These are phyloP conservation scores for Eutrema japonicum DNA, from an alignment of 345 rosid genomes.

Conservation along the genomic window DNA sequence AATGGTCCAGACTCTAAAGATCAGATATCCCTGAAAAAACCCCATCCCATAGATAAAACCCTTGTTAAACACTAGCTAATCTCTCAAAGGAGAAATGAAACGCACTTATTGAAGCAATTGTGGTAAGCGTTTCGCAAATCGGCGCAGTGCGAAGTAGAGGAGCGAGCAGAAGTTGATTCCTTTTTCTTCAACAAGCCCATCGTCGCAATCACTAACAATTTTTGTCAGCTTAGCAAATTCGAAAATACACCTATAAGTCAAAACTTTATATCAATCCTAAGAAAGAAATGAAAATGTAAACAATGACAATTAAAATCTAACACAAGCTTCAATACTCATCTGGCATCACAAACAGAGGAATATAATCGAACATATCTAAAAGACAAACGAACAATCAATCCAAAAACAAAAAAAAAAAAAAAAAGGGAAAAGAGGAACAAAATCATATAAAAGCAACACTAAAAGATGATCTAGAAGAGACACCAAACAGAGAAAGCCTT, in stretches of 20 bases:
- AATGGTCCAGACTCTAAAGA: not conserved
- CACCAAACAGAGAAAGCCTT: too few species aligned
- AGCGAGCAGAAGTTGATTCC: constrained; percentile 41
- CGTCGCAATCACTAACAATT: constrained; percentile 15
- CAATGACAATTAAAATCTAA: not conserved
- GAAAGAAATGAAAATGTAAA: not conserved
- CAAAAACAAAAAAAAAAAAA: too few species aligned
- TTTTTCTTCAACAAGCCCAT: constrained; percentile 53
- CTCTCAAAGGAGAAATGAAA: constrained; percentile 26
- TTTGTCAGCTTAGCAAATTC: too few species aligned
- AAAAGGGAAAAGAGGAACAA: too few species aligned
- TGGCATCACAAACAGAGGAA: not conserved
- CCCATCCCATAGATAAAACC: too few species aligned
- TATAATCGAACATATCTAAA: not conserved
- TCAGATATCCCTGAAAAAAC: not conserved
- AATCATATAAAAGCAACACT: too few species aligned
- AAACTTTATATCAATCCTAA: not conserved
- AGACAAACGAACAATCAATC: too few species aligned
- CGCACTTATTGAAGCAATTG: constrained; percentile 80
- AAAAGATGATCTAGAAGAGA: too few species aligned
- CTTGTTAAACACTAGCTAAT: not conserved
- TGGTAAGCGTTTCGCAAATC: constrained; percentile 71
- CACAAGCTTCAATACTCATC: not conserved
- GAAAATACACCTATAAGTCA: too few species aligned
- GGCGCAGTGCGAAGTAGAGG: constrained; percentile 82